Conservation (phyloP, 1,284 basidiomycete species). For the Cutaneotrichosporon mucoides region DNA sequence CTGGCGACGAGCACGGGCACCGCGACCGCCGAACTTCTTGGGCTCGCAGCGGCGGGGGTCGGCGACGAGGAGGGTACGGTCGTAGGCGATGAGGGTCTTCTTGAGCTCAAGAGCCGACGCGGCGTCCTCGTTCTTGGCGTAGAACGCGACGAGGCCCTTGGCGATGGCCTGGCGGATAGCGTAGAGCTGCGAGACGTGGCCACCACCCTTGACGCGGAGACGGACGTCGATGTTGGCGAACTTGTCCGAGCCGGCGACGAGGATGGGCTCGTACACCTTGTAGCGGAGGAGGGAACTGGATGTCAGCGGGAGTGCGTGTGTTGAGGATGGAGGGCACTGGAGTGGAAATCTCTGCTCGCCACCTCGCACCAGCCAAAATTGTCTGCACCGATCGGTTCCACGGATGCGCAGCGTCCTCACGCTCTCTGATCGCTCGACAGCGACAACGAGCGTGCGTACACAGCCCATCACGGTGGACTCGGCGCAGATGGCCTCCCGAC, state of each 20-base stretch:
- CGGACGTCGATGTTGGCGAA: conserved; percentile 89
- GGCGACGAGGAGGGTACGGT: conserved; percentile 91
- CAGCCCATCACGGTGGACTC: too few species aligned
- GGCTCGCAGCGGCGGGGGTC: conserved; percentile 99
- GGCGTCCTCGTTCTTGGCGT: conserved; percentile 98
- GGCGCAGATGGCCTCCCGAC: too few species aligned
- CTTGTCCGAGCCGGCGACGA: conserved; percentile 80
- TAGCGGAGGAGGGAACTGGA: conserved; percentile 79
- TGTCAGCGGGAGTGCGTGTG: conserved; percentile 2
- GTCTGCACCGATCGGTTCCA: too few species aligned
- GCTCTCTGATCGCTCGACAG: too few species aligned
- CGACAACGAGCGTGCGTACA: too few species aligned
- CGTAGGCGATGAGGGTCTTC: conserved; percentile 93
- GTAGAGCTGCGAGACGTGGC: conserved; percentile 98
- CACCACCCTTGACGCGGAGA: conserved; percentile 97
- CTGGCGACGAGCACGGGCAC: conserved; percentile 93
- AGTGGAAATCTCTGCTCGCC: too few species aligned
- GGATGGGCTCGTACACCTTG: conserved; percentile 96
- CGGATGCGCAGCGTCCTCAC: too few species aligned
- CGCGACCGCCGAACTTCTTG: conserved; percentile 97
- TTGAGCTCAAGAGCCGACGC: conserved; percentile 94
- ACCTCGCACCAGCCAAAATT: too few species aligned
- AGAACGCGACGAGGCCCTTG: conserved; percentile 94
- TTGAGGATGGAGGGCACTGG: too few species aligned
- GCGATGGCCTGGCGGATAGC: conserved; percentile 99